Conservation (phyloP, 2,329 filamentous ascomycete species). For the Scedosporium boydii region DNA sequence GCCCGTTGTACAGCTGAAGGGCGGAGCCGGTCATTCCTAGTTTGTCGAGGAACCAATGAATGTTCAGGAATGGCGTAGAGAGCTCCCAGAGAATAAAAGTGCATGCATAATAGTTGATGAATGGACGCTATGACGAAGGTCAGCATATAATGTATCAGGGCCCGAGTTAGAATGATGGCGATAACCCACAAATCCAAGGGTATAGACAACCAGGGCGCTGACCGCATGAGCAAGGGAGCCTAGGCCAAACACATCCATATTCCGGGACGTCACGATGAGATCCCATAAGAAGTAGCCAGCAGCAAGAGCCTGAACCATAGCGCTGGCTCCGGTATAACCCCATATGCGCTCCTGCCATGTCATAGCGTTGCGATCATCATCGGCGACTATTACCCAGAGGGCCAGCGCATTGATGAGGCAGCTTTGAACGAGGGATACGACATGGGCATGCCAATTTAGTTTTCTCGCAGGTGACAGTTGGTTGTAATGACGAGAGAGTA, state of each 20-base stretch:
- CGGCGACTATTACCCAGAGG: conserved; percentile 61
- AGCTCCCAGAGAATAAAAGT: conserved; percentile 84
- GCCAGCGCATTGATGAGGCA: conserved; percentile 61
- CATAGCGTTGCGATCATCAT: conserved; percentile 60
- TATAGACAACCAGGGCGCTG: conserved; percentile 64
- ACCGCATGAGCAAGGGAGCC: conserved; percentile 71
- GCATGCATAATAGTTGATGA: conserved; percentile 73
- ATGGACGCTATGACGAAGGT: conserved; percentile 52
- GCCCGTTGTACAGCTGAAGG: conserved; percentile 68
- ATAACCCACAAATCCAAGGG: conserved; percentile 65
- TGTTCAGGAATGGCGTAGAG: conserved; percentile 74
- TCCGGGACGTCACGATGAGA: conserved; percentile 55
- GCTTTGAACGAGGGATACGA: conserved; percentile 75
- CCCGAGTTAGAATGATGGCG: conserved; percentile 7
- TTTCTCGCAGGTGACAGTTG: conserved; percentile 52
- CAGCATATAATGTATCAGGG: conserved; percentile 1
- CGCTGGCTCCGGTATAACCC: conserved; percentile 65
- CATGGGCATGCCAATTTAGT: conserved; percentile 78
- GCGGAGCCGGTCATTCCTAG: conserved; percentile 66
- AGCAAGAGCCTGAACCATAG: conserved; percentile 67
- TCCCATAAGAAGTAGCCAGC: conserved; percentile 83
- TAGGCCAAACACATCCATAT: conserved; percentile 64
- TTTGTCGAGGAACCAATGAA: conserved; percentile 92
- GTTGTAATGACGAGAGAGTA: conserved; percentile 54
- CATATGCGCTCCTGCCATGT: conserved; percentile 60